Percentiles rank a stretch among this genome's conserved stretches.
Conservation (phyloP, 768 basidiomycete species). For the Gloeopeniophorella convolvens region DNA sequence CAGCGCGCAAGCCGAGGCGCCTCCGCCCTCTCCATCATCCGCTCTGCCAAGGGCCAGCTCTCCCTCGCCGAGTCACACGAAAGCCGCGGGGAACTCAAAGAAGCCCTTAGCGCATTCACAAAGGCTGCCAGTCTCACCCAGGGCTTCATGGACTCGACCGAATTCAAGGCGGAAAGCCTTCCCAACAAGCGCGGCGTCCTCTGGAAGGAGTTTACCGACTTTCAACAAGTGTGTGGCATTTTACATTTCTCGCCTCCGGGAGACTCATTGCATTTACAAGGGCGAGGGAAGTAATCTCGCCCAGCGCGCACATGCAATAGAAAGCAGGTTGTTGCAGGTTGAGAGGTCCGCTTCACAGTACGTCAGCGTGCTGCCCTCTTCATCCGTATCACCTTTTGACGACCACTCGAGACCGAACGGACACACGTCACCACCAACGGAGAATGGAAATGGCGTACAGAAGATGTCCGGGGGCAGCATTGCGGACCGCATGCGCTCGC, state of each 20-base stretch:
- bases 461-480: slow-evolving; percentile 57
- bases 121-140: slow-evolving; percentile 54
- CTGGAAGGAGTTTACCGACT: slow-evolving; percentile 57
- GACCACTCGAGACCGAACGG: slow-evolving; percentile 13
- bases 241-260: background rate
- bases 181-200: slow-evolving; percentile 48
- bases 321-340: slow-evolving; percentile 39
- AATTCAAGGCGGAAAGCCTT: slow-evolving; percentile 45
- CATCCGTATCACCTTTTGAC: slow-evolving; percentile 7
- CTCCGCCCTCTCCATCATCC: slow-evolving; percentile 55
- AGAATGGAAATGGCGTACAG: slow-evolving; percentile 20
- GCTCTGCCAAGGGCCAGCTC: slow-evolving; percentile 52
- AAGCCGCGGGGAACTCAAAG: slow-evolving; percentile 50
- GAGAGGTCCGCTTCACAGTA: slow-evolving; percentile 35
- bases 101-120: slow-evolving; percentile 52
- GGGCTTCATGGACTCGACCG: slow-evolving; percentile 53
- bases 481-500: slow-evolving; percentile 71
- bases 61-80: slow-evolving; percentile 47
- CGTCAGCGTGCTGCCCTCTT: slow-evolving; percentile 9
- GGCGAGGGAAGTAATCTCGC: slow-evolving; percentile 34
- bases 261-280: slow-evolving; percentile 21
- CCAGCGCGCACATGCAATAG: slow-evolving; percentile 38
- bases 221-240: slow-evolving; percentile 49
- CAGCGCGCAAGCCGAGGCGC: slow-evolving; percentile 49
- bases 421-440: slow-evolving; percentile 7